Evolutionary conservation across 2,329 filamentous ascomycete species (phyloP).

Genomic region (Orbilia blumenaviensis): DNA sequence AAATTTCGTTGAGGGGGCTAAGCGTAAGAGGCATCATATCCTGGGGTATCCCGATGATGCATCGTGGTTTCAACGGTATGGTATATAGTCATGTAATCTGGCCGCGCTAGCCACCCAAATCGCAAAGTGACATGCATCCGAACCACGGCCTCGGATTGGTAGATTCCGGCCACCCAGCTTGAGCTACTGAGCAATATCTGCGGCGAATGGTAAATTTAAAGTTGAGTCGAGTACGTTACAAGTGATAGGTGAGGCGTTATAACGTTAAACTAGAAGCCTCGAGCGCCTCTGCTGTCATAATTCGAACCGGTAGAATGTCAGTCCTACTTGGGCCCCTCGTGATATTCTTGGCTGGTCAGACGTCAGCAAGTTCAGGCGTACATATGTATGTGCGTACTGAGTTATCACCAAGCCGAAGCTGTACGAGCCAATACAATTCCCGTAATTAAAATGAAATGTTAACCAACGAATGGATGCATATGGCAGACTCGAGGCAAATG

Average conservation of each 20-base stretch:
- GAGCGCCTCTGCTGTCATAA: neutral
- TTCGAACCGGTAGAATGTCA: neutral
- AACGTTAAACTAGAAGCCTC: no score
- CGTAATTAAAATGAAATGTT: no score
- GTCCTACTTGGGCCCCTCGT: neutral
- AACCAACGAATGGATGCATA: no score
- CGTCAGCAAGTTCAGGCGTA: neutral
- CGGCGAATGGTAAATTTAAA: conserved; percentile 6
- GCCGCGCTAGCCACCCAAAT: conserved; percentile 49
- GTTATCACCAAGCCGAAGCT: no score
- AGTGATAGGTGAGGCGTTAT: neutral
- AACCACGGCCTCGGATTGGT: conserved; percentile 42
- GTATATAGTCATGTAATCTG: conserved; percentile 38
- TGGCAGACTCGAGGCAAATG: no score
- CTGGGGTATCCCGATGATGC: neutral
- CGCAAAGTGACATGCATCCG: conserved; percentile 39
- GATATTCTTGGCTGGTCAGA: conserved; percentile 10
- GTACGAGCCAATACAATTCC: no score
- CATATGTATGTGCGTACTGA: no score
- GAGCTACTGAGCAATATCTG: neutral
- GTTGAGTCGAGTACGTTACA: neutral
- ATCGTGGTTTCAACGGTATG: conserved; percentile 19
- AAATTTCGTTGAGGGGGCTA: neutral
- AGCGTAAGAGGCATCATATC: neutral
- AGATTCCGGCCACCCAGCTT: neutral